Evolutionary conservation across 441 rosid species (phyloP), one percentile per base, ranked within the genome.

Genomic region (Euphorbia celastroides): DNA sequence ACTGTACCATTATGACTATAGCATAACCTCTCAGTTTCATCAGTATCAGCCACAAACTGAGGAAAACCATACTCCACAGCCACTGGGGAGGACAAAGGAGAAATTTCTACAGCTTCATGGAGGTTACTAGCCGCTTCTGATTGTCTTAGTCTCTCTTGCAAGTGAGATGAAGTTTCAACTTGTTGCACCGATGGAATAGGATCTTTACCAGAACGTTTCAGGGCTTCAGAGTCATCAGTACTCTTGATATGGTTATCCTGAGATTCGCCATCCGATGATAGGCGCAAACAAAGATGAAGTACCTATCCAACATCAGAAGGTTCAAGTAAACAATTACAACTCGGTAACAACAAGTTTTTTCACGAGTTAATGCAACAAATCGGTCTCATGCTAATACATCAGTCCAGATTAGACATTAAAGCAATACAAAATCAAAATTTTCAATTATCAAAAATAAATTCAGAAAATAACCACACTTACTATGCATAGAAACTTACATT

Each of bases 201-300:
- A 34, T 30, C 62, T 30, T 70, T 57, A 28, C 56, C 60, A 56
- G 72, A 78, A 50, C 23, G 69, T 57, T 10, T 19, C 22, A 62
- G 71, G 54, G 60, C 30, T 54, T 38, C 63, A 72, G 76, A 71
- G 44, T 70, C 11, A 4, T 34, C 10, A 2, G 64, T 54, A 48
- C 17, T 66, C 62, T 72, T 79, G 54, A 76, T 72, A 59, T 66
- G 70, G 71, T 42, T 54, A 68, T 66, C 36, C 23, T 44, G 62
- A 14, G 81, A 77, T 59, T 76, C 74, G 30, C 70, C 64, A 51
- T 77, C 74, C 52, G 78, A 77, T 0, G 87, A 84, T 54, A 84
- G 80, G 64, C 70, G 74, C 17, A 83, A 69, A 69, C 66, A 44
- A 66, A 83, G 70, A 76, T 81, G 84, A 71, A 77, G 72, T 61